These are phyloP conservation scores for Microglena sp. DNA, from an alignment of 139 green algal genomes.

Conservation along the genomic window DNA sequence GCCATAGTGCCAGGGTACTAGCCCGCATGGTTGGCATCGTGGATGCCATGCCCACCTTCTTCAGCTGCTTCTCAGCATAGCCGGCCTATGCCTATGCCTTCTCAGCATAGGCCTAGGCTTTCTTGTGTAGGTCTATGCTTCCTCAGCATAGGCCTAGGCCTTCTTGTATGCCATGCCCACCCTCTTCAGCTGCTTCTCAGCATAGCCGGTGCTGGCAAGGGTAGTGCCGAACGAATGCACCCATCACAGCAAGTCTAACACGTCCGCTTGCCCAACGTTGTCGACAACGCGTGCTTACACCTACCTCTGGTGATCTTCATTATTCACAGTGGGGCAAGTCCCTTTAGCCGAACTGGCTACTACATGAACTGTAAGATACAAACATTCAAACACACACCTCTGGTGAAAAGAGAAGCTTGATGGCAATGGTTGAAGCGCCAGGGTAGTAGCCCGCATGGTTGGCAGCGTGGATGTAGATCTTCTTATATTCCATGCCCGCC, in stretches of 20 bases:
- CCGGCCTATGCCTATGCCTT: too few relatives aligned
- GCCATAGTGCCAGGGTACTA: conserved; percentile 38
- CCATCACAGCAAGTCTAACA: too few relatives aligned
- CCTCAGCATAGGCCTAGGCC: too few relatives aligned
- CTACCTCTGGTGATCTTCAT: too few relatives aligned
- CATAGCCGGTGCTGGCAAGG: conserved; percentile 29
- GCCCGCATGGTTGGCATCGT: conserved; percentile 36
- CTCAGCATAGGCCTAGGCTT: too few relatives aligned
- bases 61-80: conserved; percentile 28
- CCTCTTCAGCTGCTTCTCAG: conserved; percentile 25
- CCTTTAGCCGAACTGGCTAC: too few relatives aligned
- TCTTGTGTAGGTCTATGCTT: too few relatives aligned
- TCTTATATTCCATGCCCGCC: background rate
- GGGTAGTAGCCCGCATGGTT: conserved; percentile 53
- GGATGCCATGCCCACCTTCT: background rate
- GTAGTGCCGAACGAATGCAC: conserved; percentile 39
- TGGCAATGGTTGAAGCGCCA: conserved; percentile 22
- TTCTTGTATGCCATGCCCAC: background rate
- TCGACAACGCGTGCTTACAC: too few relatives aligned
- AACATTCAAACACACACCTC: background rate
- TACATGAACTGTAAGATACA: too few relatives aligned
- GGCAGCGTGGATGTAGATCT: conserved; percentile 35
- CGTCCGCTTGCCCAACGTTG: too few relatives aligned
- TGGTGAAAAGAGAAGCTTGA: conserved; percentile 46
- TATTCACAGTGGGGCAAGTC: too few relatives aligned